Evolutionary conservation across 140 eudicot genomes (phyloP).

Genomic region (Bidens hawaiensis): DNA sequence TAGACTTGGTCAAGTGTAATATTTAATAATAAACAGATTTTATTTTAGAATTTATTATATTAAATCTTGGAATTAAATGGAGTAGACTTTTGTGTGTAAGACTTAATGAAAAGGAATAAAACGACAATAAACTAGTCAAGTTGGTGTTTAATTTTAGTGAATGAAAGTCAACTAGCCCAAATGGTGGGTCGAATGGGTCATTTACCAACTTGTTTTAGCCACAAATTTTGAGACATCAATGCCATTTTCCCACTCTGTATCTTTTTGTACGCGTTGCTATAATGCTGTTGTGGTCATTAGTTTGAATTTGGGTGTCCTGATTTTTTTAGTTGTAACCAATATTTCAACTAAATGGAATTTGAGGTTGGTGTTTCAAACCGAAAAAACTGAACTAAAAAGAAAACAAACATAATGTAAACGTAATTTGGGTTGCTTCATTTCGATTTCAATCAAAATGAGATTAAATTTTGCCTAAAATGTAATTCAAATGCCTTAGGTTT

Average conservation of each 20-base stretch:
- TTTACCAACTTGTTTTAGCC: background rate
- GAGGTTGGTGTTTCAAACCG: background rate
- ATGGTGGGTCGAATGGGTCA: background rate
- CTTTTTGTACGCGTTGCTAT: background rate
- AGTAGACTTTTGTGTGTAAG: background rate
- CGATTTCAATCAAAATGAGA: background rate
- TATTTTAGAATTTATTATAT: slow-evolving; percentile 1
- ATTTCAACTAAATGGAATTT: too few species aligned
- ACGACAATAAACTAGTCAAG: slow-evolving; percentile 5
- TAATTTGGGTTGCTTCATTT: background rate
- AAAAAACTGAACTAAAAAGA: background rate
- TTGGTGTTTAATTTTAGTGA: background rate
- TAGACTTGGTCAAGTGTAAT: slow-evolving; percentile 17
- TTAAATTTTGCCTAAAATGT: background rate
- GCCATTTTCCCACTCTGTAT: background rate
- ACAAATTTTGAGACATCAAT: background rate
- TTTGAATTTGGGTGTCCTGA: background rate
- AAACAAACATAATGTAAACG: background rate
- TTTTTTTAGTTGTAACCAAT: too few species aligned
- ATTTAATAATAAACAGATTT: background rate
- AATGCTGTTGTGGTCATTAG: background rate
- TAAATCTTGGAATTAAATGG: background rate
- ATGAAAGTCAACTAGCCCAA: slow-evolving; percentile 5
- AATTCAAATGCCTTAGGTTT: too few species aligned
- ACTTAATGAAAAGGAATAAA: background rate